Conservation (phyloP, 305 asterid genomes). For the Striga hermonthica region DNA sequence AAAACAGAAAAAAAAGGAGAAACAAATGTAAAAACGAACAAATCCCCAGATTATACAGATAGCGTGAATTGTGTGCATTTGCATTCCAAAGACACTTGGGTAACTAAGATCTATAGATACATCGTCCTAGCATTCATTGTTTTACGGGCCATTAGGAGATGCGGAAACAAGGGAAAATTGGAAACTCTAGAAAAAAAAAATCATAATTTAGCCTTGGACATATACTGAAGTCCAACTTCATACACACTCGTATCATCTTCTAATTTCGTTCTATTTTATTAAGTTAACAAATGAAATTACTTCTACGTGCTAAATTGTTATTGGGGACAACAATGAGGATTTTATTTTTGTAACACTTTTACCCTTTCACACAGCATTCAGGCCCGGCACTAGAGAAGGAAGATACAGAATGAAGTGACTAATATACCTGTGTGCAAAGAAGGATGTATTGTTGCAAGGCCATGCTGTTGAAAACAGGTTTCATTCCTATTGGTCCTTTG, state of each 20-base stretch:
- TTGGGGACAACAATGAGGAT: not conserved
- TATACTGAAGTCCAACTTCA: not conserved
- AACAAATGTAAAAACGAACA: not conserved
- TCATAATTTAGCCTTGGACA: not conserved
- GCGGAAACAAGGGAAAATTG: not conserved
- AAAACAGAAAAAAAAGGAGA: constrained; percentile 9
- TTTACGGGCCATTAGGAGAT: not conserved
- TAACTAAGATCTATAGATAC: not conserved
- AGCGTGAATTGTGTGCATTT: too few relatives aligned
- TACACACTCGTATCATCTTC: constrained; percentile 1
- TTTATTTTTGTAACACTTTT: too few relatives aligned
- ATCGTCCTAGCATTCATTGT: too few relatives aligned
- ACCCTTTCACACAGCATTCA: too few relatives aligned
- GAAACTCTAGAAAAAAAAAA: not conserved
- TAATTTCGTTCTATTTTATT: not conserved
- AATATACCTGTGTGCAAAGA: constrained; percentile 80
- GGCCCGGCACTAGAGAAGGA: not conserved
- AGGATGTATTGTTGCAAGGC: constrained; percentile 85
- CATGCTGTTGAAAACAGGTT: constrained; percentile 63
- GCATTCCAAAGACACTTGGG: not conserved
- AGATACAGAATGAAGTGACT: not conserved
- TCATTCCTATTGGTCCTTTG: constrained; percentile 39
- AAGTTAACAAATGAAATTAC: constrained; percentile 6
- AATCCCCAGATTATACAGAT: not conserved
- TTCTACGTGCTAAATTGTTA: not conserved